Conservation (phyloP, 441 rosid genomes). For the Eruca vesicaria region DNA sequence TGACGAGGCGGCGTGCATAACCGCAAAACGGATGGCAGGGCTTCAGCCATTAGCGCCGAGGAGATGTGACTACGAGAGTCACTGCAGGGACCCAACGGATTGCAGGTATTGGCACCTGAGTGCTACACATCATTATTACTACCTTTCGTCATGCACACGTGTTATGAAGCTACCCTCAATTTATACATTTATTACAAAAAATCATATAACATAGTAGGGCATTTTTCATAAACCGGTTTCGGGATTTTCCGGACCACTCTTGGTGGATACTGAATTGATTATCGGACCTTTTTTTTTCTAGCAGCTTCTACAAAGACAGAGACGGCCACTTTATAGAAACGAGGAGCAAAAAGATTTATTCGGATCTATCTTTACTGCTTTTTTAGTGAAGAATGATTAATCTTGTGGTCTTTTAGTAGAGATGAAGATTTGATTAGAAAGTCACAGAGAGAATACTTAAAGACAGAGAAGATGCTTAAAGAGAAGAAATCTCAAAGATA, state of each 20-base stretch:
- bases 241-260: neutral
- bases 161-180: neutral
- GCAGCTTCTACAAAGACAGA: slow-evolving; percentile 13
- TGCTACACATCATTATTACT: neutral
- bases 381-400: neutral
- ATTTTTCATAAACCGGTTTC: neutral
- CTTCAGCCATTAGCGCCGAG: no score
- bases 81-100: no score
- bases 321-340: no score
- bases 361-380: neutral
- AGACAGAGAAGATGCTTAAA: slow-evolving; percentile 18
- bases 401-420: neutral
- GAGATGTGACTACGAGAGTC: no score
- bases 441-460: neutral
- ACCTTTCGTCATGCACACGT: neutral
- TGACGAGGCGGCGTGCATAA: no score
- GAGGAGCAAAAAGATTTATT: neutral
- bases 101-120: no score
- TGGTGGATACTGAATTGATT: neutral
- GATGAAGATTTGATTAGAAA: neutral
- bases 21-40: no score
- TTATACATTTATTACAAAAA: neutral
- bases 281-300: neutral
- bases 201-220: neutral
- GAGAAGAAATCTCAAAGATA: neutral